Conservation (phyloP, 352 stramenopile genomes). For the Globisporangium nagaii region DNA sequence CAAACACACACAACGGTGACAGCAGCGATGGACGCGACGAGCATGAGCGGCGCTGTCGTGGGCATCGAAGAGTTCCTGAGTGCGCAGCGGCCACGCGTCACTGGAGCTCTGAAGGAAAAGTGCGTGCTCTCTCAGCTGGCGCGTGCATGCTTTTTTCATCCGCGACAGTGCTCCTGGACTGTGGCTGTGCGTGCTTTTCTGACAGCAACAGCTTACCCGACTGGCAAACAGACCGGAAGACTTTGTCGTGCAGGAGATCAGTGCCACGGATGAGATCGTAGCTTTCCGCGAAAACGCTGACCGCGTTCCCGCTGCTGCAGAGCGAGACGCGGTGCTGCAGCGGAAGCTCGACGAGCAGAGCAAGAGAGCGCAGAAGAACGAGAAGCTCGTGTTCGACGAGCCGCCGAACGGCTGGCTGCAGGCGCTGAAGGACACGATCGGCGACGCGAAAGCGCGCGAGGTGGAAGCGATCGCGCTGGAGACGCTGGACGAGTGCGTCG, state of each 20-base stretch:
- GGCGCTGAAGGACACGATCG: conserved; percentile 30
- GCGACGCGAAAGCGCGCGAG: neutral
- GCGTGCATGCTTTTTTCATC: neutral
- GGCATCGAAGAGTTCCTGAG: conserved; percentile 45
- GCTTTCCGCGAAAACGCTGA: conserved; percentile 19
- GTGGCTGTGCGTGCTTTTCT: no score
- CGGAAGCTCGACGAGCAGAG: conserved; percentile 17
- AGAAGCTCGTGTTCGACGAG: conserved; percentile 45
- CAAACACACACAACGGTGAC: no score
- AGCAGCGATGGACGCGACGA: neutral
- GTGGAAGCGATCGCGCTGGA: conserved; percentile 22
- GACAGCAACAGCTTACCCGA: no score
- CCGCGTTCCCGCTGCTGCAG: conserved; percentile 24
- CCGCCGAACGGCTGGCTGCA: conserved; percentile 42
- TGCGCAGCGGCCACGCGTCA: conserved; percentile 11
- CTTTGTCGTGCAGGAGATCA: conserved; percentile 74
- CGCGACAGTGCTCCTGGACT: no score
- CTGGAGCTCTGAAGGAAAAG: conserved; percentile 37
- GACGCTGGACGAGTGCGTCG: conserved; percentile 13
- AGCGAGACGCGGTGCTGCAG: conserved; percentile 29
- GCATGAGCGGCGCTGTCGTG: conserved; percentile 17
- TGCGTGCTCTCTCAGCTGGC: conserved; percentile 17
- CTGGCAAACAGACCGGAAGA: conserved; percentile 32
- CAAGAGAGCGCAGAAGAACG: conserved; percentile 23
- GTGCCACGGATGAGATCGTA: conserved; percentile 29